Percentiles rank a stretch among this genome's conserved stretches.
Evolutionary conservation across 768 basidiomycete genomes (phyloP).

Genomic region (Russula emetica): DNA sequence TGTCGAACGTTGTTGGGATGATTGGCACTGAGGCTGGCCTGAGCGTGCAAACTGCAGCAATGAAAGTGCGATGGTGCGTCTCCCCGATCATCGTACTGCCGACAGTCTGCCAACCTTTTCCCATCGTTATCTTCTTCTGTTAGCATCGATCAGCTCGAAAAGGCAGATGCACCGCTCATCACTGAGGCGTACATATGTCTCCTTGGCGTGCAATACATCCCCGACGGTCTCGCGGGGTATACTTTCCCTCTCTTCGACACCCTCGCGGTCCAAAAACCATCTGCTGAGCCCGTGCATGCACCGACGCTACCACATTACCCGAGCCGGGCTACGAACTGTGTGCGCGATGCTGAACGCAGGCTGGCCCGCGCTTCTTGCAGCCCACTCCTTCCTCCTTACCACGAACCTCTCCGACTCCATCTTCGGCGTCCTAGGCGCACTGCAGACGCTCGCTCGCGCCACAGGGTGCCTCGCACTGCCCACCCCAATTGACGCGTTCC

Average conservation of each 20-base stretch:
- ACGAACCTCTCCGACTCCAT: conserved; percentile 91
- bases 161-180: conserved; percentile 88
- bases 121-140: neutral
- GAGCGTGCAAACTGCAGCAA: conserved; percentile 66
- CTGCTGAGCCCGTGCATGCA: conserved; percentile 61
- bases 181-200: conserved; percentile 94
- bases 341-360: conserved; percentile 77
- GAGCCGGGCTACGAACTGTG: conserved; percentile 57
- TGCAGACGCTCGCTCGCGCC: conserved; percentile 81
- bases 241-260: conserved; percentile 71
- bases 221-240: conserved; percentile 77
- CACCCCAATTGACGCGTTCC: conserved; percentile 91
- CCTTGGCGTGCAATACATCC: conserved; percentile 83
- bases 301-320: conserved; percentile 57
- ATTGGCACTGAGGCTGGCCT: conserved; percentile 69
- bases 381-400: conserved; percentile 81
- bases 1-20: conserved; percentile 77
- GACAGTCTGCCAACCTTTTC: neutral
- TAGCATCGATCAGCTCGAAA: conserved; percentile 97
- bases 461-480: conserved; percentile 82
- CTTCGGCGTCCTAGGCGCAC: conserved; percentile 76
- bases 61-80: conserved; percentile 89
- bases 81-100: neutral
- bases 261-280: conserved; percentile 59
- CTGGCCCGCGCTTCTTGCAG: conserved; percentile 96